Base-by-base conservation (phyloP, 306 rosid species). In the Potentilla sterilis region DNA sequence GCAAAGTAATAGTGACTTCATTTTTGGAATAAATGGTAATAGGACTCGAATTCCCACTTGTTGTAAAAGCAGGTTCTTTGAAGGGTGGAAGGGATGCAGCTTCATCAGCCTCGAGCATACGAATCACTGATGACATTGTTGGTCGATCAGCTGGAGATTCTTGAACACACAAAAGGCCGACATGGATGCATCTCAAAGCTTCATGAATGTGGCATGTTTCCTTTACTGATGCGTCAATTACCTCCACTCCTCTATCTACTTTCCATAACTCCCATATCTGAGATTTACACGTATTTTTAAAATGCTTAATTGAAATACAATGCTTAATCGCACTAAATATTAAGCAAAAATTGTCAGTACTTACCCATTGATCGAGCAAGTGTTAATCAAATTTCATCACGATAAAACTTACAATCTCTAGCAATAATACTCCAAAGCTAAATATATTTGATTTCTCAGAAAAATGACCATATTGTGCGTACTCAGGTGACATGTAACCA, bases 191-290 rank as follows among this genome's bases (percentile, higher is more conserved):
- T 42, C 67, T 40, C 1, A 78, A 16, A 14, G 67, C 63, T 51
- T 78, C 81, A 62, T n/a, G 32, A 14, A 57, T 28, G 14, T 8
- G 28, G 57, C 77, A 71, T 0, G 61, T 40, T 40, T 71, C 67
- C 11, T 57, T 15, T 1, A 78, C 1, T 18, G 15, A 13, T 15
- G 1, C 44, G 13, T 63, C 77, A 22, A 52, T 32, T 21, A 71
- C 44, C 47, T 82, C 91, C 73, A 82, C 55, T 9, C 76, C 75
- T 49, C 59, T 84, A 1, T 81, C 79, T 11, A 15, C 74, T 40
- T 7, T 54, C 80, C 80, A 77, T 42, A 67, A 15, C 0, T 34
- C 38, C 80, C 79, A 76, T 11, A 58, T 73, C 79, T 54, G 7
- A 54, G 59, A 7, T 28, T n/a, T n/a, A n/a, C n/a, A n/a, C n/a